Conservation (phyloP, 1,139 yeast species). For the Sugiyamaella japonica region DNA sequence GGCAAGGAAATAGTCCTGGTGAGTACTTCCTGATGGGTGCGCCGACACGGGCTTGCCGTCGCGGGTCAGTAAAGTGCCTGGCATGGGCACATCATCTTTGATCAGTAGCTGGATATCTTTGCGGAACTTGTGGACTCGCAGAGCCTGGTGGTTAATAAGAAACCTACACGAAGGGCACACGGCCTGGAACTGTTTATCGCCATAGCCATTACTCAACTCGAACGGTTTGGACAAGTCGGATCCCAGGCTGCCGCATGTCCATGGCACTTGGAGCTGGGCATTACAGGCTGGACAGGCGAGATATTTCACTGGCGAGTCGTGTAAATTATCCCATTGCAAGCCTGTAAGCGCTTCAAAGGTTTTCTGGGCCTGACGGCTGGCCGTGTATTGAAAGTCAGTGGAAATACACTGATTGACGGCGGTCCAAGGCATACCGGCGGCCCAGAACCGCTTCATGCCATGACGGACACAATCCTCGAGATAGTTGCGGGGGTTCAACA, state of each 20-base stretch:
- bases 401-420: constrained; percentile 34
- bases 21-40: background rate
- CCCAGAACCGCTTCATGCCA: constrained; percentile 34
- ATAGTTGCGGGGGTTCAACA: constrained; percentile 39
- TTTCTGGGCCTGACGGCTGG: constrained; percentile 22
- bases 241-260: constrained; percentile 11
- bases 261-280: background rate
- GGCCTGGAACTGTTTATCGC: constrained; percentile 3
- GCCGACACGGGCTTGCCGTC: constrained; percentile 4
- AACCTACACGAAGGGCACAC: constrained; percentile 17
- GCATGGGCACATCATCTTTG: constrained; percentile 19
- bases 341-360: constrained; percentile 20
- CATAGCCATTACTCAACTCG: constrained; percentile 7
- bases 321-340: constrained; percentile 21
- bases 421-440: constrained; percentile 39
- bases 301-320: constrained; percentile 17
- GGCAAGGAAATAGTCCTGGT: constrained; percentile 1
- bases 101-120: constrained; percentile 9
- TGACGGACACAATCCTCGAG: constrained; percentile 40
- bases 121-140: constrained; percentile 20
- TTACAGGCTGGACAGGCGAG: constrained; percentile 6
- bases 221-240: constrained; percentile 6
- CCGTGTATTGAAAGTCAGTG: constrained; percentile 33
- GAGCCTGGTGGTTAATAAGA: constrained; percentile 8
- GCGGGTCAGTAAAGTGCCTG: constrained; percentile 18